Percentiles rank a stretch among this genome's conserved stretches.
Evolutionary conservation across 805 yeast species (phyloP).

Genomic region (Candida dajiaensis): DNA sequence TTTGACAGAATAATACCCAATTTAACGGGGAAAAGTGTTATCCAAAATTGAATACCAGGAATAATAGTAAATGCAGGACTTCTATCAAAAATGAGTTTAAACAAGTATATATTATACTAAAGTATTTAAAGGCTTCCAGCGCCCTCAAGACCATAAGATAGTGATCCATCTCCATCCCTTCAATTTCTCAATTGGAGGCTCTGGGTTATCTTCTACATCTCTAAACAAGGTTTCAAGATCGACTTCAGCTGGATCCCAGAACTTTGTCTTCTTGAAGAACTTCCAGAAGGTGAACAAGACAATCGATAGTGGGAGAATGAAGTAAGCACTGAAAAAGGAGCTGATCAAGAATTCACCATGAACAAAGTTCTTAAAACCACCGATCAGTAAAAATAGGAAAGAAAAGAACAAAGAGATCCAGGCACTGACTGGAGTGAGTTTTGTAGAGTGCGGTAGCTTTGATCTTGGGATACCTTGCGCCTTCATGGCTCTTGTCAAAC

Average conservation of each 20-base stretch:
- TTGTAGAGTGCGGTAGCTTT: slow-evolving; percentile 28
- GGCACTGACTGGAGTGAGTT: slow-evolving; percentile 23
- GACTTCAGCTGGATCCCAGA: slow-evolving; percentile 31
- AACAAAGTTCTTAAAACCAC: slow-evolving; percentile 30
- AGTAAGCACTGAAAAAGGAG: slow-evolving; percentile 9
- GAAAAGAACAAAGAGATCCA: slow-evolving; percentile 26
- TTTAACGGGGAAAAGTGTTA: too few species aligned
- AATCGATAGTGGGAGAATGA: slow-evolving; percentile 21
- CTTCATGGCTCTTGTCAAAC: slow-evolving; percentile 28
- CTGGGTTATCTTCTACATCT: slow-evolving; percentile 25
- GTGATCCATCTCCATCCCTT: slow-evolving; percentile 13
- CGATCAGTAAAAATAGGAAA: slow-evolving; percentile 25
- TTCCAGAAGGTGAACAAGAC: slow-evolving; percentile 29
- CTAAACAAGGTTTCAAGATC: slow-evolving; percentile 30
- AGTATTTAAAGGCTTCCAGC: neutral
- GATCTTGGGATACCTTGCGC: slow-evolving; percentile 32
- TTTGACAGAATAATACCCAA: too few species aligned
- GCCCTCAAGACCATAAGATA: slow-evolving; percentile 8
- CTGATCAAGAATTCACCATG: slow-evolving; percentile 20
- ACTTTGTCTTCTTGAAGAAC: slow-evolving; percentile 25
- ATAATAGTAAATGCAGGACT: too few species aligned
- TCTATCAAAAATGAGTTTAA: neutral
- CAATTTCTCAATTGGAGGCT: slow-evolving; percentile 12
- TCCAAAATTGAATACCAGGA: too few species aligned
- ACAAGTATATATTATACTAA: neutral